A percentile compares a stretch with the other conserved stretches of the same genome.
Evolutionary conservation across 1,139 yeast species (phyloP).

Genomic region (Protomyces gravidus): DNA sequence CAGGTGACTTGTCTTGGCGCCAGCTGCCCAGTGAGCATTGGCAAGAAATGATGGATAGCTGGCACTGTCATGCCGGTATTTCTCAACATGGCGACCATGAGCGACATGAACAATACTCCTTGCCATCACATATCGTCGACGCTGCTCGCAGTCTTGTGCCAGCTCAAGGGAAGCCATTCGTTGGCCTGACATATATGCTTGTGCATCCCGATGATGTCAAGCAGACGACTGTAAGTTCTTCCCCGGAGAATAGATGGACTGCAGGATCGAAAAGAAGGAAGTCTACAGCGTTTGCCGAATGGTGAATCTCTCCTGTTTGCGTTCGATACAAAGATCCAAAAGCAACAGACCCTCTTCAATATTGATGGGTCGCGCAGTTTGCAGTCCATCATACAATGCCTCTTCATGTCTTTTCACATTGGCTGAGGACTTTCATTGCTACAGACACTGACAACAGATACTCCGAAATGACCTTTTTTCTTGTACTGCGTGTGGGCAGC

Average conservation of each 20-base stretch:
- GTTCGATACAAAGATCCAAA: conserved; percentile 23
- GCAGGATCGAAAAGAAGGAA: not conserved
- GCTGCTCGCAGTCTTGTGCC: conserved; percentile 14
- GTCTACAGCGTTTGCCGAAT: not conserved
- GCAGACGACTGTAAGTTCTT: not conserved
- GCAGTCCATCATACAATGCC: not conserved
- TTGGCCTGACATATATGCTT: conserved; percentile 8
- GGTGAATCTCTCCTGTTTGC: not conserved
- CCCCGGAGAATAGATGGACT: not conserved
- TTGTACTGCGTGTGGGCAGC: not conserved
- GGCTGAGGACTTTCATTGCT: not conserved
- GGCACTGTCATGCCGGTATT: conserved; percentile 83
- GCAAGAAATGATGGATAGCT: conserved; percentile 93
- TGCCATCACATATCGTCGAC: conserved; percentile 12
- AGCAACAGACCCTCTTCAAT: not conserved
- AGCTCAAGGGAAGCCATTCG: conserved; percentile 2
- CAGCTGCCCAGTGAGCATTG: conserved; percentile 90
- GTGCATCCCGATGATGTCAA: conserved; percentile 1
- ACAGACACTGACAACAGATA: not conserved
- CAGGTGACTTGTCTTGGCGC: conserved; percentile 35
- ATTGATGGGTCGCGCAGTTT: not conserved
- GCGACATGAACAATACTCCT: conserved; percentile 30
- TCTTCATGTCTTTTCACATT: not conserved
- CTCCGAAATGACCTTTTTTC: not conserved
- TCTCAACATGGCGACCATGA: conserved; percentile 49